Evolutionary conservation across 495 filamentous ascomycete genomes (phyloP), one percentile per base, ranked within the genome.

Genomic region (Talaromyces nanjingensis): DNA sequence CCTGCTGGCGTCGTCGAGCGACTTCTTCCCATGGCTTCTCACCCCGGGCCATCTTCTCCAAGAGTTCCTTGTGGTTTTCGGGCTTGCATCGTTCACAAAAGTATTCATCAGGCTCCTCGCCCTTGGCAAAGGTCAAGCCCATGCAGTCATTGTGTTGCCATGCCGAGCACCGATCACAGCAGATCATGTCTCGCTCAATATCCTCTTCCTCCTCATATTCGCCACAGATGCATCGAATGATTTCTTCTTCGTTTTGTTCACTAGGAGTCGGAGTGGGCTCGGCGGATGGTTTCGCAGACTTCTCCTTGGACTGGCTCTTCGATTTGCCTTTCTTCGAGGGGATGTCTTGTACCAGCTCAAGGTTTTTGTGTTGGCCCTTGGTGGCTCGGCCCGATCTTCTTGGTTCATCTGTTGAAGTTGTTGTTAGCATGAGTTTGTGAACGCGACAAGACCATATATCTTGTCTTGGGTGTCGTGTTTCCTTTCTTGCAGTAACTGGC

Each of bases 121-220:
- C 86, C 16, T 89, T 84, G 63, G 86, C 87, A 66, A 91, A 87
- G 64, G 86, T 86, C 65, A 96, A 81, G 29, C 90, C 92, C 85
- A 98, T 92, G 72, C 94, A 98, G 66, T 92, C 86, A 69, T 96
- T 96, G 72, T 98, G 94, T 74, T 98, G 94, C 94, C 94, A 98
- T 55, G 88, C 92, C 29, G 85, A 84, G 70, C 94, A 98, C 37
- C 79, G 83, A 69, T 98, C 94, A 76, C 94, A 98, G 68, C 89
- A 88, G 69, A 98, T 96, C 73, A 96, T 92, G 68, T 92, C 86
- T 39, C 87, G 84, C 56, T 90, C 87, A 64, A 90, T 86, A 68
- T 89, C 90, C 65, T 88, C 87, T 65, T 93, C 89, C 67, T 96
- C 91, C 66, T 91, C 88, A 58, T 86, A 87, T 64, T 91, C 87